These are phyloP conservation scores for Talaromyces sp. DNA, from an alignment of 2,329 filamentous ascomycete species.

Conservation along the genomic window DNA sequence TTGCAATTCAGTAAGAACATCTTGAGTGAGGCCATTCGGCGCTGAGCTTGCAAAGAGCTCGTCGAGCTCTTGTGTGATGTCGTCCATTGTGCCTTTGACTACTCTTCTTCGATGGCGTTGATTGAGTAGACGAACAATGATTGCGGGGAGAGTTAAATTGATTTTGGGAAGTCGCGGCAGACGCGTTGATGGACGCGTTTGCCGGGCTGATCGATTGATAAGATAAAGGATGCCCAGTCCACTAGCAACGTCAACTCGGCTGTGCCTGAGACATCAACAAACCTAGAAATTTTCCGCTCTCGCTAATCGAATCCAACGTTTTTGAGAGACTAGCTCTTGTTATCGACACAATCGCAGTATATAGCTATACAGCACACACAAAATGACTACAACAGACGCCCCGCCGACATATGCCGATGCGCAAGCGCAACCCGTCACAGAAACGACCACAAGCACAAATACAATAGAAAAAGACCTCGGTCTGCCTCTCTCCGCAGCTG, in stretches of 20 bases:
- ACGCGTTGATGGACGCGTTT: conserved; percentile 14
- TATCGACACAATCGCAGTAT: background rate
- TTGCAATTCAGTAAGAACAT: conserved; percentile 75
- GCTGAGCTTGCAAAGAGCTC: conserved; percentile 56
- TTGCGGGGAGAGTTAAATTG: conserved; percentile 12
- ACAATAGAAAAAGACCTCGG: conserved; percentile 7
- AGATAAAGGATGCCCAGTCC: conserved; percentile 6
- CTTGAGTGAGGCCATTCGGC: conserved; percentile 62
- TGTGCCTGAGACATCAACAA: background rate
- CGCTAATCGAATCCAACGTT: background rate
- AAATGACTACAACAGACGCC: background rate
- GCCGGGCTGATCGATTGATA: background rate
- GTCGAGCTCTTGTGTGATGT: conserved; percentile 52
- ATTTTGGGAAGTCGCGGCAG: conserved; percentile 10
- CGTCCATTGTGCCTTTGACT: conserved; percentile 41
- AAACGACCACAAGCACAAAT: conserved; percentile 8
- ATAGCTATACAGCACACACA: background rate
- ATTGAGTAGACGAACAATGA: background rate
- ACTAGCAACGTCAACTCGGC: background rate
- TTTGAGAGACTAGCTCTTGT: background rate
- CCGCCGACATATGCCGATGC: background rate
- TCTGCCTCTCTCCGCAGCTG: conserved; percentile 8
- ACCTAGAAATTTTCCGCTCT: background rate
- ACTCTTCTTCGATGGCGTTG: no score
- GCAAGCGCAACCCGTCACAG: background rate